A percentile compares a stretch with the other conserved stretches of the same genome.
These are phyloP conservation scores for Steccherinum ochraceum DNA, from an alignment of 768 basidiomycete genomes.

Conservation along the genomic window DNA sequence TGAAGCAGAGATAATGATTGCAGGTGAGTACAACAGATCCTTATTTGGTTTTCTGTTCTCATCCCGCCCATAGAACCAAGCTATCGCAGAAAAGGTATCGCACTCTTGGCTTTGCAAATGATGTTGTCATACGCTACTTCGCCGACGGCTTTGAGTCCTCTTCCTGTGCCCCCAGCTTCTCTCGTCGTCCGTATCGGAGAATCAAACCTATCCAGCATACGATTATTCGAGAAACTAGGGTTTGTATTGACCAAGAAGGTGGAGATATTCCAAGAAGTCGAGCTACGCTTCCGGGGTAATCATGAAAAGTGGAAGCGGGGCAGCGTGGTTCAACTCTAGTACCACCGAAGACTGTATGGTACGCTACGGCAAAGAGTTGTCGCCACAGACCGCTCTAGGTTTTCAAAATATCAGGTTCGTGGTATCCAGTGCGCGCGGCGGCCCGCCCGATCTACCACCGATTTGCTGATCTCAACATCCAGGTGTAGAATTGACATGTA, in stretches of 20 bases:
- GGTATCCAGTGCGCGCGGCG: too few relatives aligned
- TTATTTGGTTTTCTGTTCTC: not conserved
- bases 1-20: constrained; percentile 92
- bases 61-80: constrained; percentile 39
- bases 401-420: too few relatives aligned
- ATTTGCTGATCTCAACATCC: too few relatives aligned
- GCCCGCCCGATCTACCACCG: too few relatives aligned
- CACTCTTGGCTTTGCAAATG: constrained; percentile 53
- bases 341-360: too few relatives aligned
- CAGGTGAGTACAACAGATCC: constrained; percentile 40
- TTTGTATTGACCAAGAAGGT: constrained; percentile 64
- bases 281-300: constrained; percentile 48
- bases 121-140: constrained; percentile 63
- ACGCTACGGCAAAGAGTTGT: too few relatives aligned
- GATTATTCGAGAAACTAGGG: constrained; percentile 70
- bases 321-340: too few relatives aligned
- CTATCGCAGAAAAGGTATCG: constrained; percentile 66
- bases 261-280: constrained; percentile 77
- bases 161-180: constrained; percentile 37
- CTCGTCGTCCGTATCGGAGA: constrained; percentile 71
- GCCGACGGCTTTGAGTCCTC: constrained; percentile 19
- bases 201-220: constrained; percentile 62
- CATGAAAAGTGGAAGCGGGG: constrained; percentile 12
- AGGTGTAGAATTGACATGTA: too few relatives aligned
- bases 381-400: too few relatives aligned